Base-by-base conservation (phyloP, 129 eudicot genomes). In the Cynara cardunculus region DNA sequence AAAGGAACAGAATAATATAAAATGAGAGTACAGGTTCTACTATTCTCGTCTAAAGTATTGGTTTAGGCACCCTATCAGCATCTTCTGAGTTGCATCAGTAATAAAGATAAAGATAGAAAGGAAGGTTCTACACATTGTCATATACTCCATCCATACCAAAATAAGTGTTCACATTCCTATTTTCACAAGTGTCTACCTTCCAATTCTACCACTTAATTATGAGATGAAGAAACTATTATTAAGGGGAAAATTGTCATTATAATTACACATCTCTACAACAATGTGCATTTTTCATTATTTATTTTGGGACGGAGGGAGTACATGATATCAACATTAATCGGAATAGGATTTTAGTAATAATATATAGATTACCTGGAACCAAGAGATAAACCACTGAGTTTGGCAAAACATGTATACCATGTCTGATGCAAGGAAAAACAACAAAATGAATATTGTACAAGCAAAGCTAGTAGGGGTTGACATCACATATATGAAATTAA, bases 371-470 rank as follows among this genome's bases (percentile, higher is more conserved):
- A 83, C 86, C 86, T 70, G 86, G 99, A 79, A 96, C 87, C 84
- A 96, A 86, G 87, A 96, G 90, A 82, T 96, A 96, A 32, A 96
- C 89, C 93, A 92, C 77, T 19, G 99, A 78, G 71, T 85, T 88
- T 12, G 99, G 98, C 72, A 96, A 75, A 85, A 82, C 77, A 87
- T 92, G 99, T 76, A 96, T 70, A 84, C 94, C 99, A 79, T 96
- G 97, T 87, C 99, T 95, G 90, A 84, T 25, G 78, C 41, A 84
- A 24, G 24, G 74, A 85, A 72, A 73, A 28, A 27, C 46, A 67
- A 62, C 25, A 69, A 25, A 78, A 69, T 79, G 25, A 83, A 25
- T 75, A 34, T 34, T 59, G 21, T 12, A 71, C 32, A 72, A 72
- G 44, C n/a, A 71, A 81, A 7, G 19, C 2, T 41, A 28, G 61